These are phyloP conservation scores for Coffea humblotiana DNA, from an alignment of 305 asterid genomes.

Conservation along the genomic window DNA sequence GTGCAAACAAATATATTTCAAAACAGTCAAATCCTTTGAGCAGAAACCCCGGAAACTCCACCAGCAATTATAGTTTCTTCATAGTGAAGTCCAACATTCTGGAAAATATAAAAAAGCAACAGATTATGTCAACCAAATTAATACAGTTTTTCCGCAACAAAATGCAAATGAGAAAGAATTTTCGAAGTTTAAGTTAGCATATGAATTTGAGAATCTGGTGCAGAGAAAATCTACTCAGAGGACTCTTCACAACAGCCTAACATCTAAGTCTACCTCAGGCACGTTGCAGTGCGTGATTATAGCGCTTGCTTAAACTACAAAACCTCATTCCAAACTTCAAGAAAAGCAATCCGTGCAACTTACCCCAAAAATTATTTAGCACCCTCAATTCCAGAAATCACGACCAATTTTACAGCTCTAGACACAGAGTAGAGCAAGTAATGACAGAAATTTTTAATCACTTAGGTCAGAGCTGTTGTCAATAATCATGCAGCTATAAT, in stretches of 20 bases:
- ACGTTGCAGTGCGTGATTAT: neutral
- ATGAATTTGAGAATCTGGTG: neutral
- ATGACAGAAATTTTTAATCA: neutral
- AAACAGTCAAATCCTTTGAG: neutral
- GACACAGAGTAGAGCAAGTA: neutral
- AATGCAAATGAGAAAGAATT: neutral
- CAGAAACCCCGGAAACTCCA: neutral
- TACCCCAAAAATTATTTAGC: neutral
- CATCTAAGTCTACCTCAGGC: neutral
- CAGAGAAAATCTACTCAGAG: neutral
- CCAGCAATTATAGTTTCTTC: neutral
- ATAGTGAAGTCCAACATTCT: neutral
- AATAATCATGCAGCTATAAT: neutral
- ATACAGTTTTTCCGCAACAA: neutral
- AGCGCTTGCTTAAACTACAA: neutral
- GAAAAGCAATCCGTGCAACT: neutral
- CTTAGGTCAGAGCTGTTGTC: neutral
- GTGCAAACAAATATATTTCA: neutral
- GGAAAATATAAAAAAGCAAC: neutral
- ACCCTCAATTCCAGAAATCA: neutral
- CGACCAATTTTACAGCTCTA: neutral
- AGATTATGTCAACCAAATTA: neutral
- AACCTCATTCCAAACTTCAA: neutral
- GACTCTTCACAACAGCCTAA: neutral
- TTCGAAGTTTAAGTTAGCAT: neutral